These are phyloP conservation scores for Biscogniauxia mediterranea DNA, from an alignment of 2,329 filamentous ascomycete species.

Conservation along the genomic window DNA sequence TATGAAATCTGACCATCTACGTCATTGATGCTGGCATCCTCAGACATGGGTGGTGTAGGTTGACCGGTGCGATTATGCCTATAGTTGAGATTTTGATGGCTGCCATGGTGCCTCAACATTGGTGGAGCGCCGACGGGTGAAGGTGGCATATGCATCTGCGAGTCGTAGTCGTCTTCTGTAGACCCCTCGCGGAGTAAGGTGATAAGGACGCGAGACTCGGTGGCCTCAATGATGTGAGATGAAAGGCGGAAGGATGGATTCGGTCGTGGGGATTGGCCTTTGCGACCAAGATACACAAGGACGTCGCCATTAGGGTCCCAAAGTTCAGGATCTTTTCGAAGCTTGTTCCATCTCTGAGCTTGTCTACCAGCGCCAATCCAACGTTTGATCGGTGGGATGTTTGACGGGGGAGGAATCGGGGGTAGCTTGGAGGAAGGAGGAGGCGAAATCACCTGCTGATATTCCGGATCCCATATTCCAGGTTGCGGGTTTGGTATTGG, in stretches of 20 bases:
- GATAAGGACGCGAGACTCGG: conserved; percentile 53
- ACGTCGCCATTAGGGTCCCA: conserved; percentile 63
- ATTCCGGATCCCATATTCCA: conserved; percentile 23
- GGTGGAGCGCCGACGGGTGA: conserved; percentile 43
- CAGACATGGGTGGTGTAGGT: conserved; percentile 45
- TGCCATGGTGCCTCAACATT: conserved; percentile 37
- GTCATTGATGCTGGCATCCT: conserved; percentile 42
- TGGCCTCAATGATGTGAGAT: conserved; percentile 58
- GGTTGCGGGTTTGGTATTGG: conserved; percentile 22
- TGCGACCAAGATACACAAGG: conserved; percentile 52
- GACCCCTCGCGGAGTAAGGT: conserved; percentile 53
- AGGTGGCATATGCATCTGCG: conserved; percentile 37
- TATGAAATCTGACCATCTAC: conserved; percentile 56
- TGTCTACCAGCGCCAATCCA: conserved; percentile 52
- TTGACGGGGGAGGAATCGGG: conserved; percentile 36
- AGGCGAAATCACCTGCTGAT: conserved; percentile 32
- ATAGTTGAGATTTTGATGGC: conserved; percentile 25
- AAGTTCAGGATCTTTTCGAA: conserved; percentile 58
- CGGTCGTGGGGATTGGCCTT: conserved; percentile 42
- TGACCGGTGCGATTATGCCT: conserved; percentile 32
- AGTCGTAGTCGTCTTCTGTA: conserved; percentile 44
- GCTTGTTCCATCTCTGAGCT: conserved; percentile 54
- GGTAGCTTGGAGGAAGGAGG: conserved; percentile 45
- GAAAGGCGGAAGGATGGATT: conserved; percentile 56
- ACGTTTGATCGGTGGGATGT: conserved; percentile 45